Base-by-base conservation (phyloP, 139 green algal species). In the Tetraselmis striata region DNA sequence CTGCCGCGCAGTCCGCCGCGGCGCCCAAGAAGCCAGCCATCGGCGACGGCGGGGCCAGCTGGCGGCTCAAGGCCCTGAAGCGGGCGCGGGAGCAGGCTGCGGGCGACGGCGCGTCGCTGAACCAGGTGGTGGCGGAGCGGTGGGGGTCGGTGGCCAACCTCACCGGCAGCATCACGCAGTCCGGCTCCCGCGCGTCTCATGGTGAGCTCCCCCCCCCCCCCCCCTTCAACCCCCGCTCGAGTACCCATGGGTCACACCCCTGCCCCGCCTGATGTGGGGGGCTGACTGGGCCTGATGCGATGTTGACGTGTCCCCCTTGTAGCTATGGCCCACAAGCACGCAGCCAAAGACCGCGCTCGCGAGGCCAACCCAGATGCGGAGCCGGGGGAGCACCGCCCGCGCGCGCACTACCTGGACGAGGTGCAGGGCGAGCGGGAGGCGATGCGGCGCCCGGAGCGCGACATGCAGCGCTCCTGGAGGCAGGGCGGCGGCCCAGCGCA, bases 21-120 rank as follows among this genome's bases (percentile, higher is more conserved):
- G 76, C 59, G 11, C 78, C 26, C 28, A n/a, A 45, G 0, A 22
- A 2, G 1, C 76, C 67, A 0, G 32, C 83, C 1, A 83, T 97
- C 28, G 96, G 94, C 1, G 95, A 98, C 83, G 95, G 93, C 24
- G 96, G 96, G 0, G 93, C 92, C 67, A 95, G 88, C 87, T 99
- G 96, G 96, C 90, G 95, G 26, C 77, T 98, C 28, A 98, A 98
- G 87, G 95, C 95, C 28, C 92, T 98, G 28, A 84, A 91, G 30
- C 88, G 96, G 0, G 95, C 96, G 29, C 91, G 96, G 84, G 85
- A 94, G 86, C 89, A 91, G 78, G 94, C 95, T 0, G 78, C 81
- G 28, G 84, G 90, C 23, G 90, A 94, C 84, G 94, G 86, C 1
- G 28, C 67, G 27, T 27, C 31, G 0, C 29, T 88, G 24, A 74